Base-by-base conservation (phyloP, 768 basidiomycete genomes). In the Suillus hirtellus region DNA sequence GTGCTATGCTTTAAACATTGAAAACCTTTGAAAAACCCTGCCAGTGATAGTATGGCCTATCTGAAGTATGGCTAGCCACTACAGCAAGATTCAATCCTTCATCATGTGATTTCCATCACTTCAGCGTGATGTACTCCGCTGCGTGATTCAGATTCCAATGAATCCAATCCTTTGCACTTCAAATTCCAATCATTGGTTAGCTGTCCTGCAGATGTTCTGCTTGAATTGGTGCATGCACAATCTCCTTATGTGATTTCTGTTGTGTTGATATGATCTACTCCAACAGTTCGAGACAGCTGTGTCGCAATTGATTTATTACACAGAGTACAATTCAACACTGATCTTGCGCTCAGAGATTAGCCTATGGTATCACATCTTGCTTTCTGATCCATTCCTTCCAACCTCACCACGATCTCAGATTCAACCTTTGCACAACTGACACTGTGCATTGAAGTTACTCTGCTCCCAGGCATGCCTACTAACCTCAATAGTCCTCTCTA, bases 301-400 rank as follows among this genome's bases (percentile, higher is more conserved):
- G 37, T 84, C 83, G 34, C 89, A 93, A 65, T 79, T 96, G 17
- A 79, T 95, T 8, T 84, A 90, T 42, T 94, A 96, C 70, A 95
- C 95, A 8, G 96, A 98, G 71, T 93, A 93, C 73, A 96, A 96
- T 71, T 94, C 93, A 0, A 90, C 92, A 0, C 83, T 96, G 31
- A 96, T 98, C 62, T 78, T 98, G 27, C 27, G 27, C 27, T 31
- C 27, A 31, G 27, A 31, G 27, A 31, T 31, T 31, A 31, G 27
- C 96, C 96, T 0, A 70, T 87, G 1, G 92, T 96, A 9, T 77
- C 74, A 3, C 89, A 90, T 64, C 79, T 99, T 40, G 94, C 92
- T 0, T 94, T 96, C 71, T 86, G 87, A n/a, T 94, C 88, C 72
- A 64, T 90, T 60, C 53, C 74, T 7, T 70, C 72, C 17, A 63